Conservation (phyloP, 108 stramenopile genomes). For the Discostella stelligeroides region DNA sequence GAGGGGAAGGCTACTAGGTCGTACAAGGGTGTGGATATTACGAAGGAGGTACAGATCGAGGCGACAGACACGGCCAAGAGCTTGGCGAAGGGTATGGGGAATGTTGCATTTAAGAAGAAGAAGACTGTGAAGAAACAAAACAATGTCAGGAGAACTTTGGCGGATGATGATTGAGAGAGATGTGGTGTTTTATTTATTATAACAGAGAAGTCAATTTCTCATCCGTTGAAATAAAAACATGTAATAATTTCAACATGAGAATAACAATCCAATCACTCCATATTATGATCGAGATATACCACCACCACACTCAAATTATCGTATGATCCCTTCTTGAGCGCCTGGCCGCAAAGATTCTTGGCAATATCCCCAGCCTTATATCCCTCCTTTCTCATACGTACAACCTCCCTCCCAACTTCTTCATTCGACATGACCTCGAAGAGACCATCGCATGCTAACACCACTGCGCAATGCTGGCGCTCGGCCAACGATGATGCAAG, state of each 20-base stretch:
- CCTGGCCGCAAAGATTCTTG: slow-evolving; percentile 66
- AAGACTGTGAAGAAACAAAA: slow-evolving; percentile 46
- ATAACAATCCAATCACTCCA: slow-evolving; percentile 13
- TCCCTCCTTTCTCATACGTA: slow-evolving; percentile 52
- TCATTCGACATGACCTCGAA: slow-evolving; percentile 84
- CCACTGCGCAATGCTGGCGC: slow-evolving; percentile 50
- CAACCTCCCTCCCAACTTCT: slow-evolving; percentile 66
- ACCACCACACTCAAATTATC: slow-evolving; percentile 82
- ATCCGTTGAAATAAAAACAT: not conserved
- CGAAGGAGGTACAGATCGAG: slow-evolving; percentile 50
- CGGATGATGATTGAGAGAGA: slow-evolving; percentile 70
- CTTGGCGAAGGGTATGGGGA: slow-evolving; percentile 50
- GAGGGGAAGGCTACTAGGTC: slow-evolving; percentile 38
- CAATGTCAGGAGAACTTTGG: slow-evolving; percentile 56
- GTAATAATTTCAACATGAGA: not conserved
- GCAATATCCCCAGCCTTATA: slow-evolving; percentile 63
- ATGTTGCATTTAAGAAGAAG: slow-evolving; percentile 57
- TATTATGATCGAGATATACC: slow-evolving; percentile 55
- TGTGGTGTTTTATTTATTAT: not conserved
- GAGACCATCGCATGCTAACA: slow-evolving; percentile 79
- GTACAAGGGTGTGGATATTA: slow-evolving; percentile 84
- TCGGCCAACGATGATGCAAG: slow-evolving; percentile 32
- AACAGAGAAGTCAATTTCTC: not conserved
- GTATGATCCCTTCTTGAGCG: slow-evolving; percentile 71
- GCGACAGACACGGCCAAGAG: slow-evolving; percentile 59